Conservation (phyloP, 1,284 basidiomycete genomes). For the Hemileia vastatrix region DNA sequence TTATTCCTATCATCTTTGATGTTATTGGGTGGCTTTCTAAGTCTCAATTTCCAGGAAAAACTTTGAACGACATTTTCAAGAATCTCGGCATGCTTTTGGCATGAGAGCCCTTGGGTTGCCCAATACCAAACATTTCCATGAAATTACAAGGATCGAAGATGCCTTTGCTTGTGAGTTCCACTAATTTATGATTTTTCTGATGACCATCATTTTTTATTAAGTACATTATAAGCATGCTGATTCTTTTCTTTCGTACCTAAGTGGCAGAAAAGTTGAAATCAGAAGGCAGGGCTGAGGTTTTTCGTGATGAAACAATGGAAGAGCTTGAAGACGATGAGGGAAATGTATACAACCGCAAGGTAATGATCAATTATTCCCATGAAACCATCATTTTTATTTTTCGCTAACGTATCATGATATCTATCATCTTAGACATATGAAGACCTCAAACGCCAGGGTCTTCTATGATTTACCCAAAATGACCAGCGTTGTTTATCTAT, state of each 20-base stretch:
- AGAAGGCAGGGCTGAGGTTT: constrained; percentile 81
- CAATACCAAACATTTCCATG: constrained; percentile 97
- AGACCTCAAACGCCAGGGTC: constrained; percentile 79
- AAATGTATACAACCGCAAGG: constrained; percentile 62
- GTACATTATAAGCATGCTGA: background rate
- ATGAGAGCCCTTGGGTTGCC: constrained; percentile 96
- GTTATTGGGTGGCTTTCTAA: background rate
- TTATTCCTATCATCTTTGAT: constrained; percentile 21
- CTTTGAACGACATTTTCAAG: constrained; percentile 86
- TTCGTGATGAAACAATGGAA: constrained; percentile 84
- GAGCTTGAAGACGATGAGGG: constrained; percentile 94
- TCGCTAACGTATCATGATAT: background rate
- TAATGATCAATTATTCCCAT: constrained; percentile 18
- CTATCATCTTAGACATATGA: constrained; percentile 60
- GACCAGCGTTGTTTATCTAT: too few species aligned
- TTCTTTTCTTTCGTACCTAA: constrained; percentile 42
- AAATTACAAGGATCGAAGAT: constrained; percentile 94
- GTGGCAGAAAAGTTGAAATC: constrained; percentile 92
- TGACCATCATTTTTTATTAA: background rate
- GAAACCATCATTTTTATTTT: background rate
- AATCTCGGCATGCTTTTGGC: constrained; percentile 92
- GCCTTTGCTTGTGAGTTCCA: constrained; percentile 68
- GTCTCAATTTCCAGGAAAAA: constrained; percentile 84
- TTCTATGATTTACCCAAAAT: too few species aligned
- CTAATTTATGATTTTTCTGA: constrained; percentile 7